Conservation (phyloP, 2,329 filamentous ascomycete genomes). For the Sporothrix inflata region DNA sequence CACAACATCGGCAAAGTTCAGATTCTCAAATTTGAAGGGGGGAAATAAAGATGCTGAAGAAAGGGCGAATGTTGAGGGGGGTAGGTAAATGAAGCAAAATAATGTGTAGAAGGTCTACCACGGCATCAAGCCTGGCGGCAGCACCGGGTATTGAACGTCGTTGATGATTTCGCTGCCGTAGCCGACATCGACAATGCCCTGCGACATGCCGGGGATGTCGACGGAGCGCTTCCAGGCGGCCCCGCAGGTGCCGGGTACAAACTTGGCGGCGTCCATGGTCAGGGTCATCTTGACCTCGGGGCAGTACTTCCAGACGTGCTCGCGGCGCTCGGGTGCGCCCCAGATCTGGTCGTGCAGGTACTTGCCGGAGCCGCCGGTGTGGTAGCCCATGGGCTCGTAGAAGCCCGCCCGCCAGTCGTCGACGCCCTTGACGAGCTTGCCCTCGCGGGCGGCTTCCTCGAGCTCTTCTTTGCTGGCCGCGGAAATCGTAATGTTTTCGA, state of each 20-base stretch:
- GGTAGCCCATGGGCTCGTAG: constrained; percentile 63
- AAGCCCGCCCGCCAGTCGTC: constrained; percentile 57
- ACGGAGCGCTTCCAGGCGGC: constrained; percentile 51
- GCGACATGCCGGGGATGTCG: constrained; percentile 32
- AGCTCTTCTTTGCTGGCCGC: constrained; percentile 36
- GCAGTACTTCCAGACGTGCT: constrained; percentile 60
- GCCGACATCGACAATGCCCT: constrained; percentile 37
- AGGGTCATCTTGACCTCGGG: constrained; percentile 63
- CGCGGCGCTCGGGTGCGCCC: constrained; percentile 51
- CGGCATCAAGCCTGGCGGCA: constrained; percentile 43
- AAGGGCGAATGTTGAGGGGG: background rate
- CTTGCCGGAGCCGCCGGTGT: constrained; percentile 55
- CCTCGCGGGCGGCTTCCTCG: constrained; percentile 39
- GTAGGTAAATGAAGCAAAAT: background rate
- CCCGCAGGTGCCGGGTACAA: constrained; percentile 53
- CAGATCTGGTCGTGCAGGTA: constrained; percentile 53
- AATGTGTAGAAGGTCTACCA: constrained; percentile 37
- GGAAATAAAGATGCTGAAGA: background rate
- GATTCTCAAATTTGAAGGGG: too few relatives aligned
- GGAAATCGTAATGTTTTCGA: constrained; percentile 34
- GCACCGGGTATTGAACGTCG: constrained; percentile 46
- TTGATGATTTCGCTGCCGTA: constrained; percentile 49
- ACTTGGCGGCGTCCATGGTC: constrained; percentile 57
- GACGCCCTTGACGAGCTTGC: constrained; percentile 46
- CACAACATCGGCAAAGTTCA: background rate